Evolutionary conservation across 2,329 filamentous ascomycete genomes (phyloP).

Genomic region (Trichoderma brevicompactum): DNA sequence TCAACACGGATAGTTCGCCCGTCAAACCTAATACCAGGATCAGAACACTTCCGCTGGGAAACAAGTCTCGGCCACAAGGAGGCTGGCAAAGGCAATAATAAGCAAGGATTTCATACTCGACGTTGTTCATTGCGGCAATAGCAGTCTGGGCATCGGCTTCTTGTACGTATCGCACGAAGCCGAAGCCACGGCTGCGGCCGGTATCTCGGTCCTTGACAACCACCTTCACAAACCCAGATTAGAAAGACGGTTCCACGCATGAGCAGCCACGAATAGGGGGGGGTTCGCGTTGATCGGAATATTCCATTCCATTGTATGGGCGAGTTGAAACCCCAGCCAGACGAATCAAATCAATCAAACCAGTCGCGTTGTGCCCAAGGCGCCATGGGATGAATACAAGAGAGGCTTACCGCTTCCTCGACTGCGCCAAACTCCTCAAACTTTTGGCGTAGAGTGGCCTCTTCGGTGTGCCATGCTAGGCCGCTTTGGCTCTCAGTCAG

Average conservation of each 20-base stretch:
- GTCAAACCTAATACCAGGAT: slow-evolving; percentile 71
- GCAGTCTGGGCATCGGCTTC: slow-evolving; percentile 77
- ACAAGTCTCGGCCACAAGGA: slow-evolving; percentile 1
- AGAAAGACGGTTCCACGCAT: slow-evolving; percentile 32
- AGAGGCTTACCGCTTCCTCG: slow-evolving; percentile 85
- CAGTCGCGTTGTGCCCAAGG: slow-evolving; percentile 5
- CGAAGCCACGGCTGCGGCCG: slow-evolving; percentile 94
- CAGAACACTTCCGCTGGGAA: slow-evolving; percentile 18
- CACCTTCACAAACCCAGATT: slow-evolving; percentile 61
- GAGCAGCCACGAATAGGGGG: slow-evolving; percentile 15
- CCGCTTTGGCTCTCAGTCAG: slow-evolving; percentile 61
- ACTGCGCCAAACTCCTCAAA: slow-evolving; percentile 91
- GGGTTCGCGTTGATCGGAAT: slow-evolving; percentile 7
- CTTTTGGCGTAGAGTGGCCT: slow-evolving; percentile 81
- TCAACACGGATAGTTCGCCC: slow-evolving; percentile 94
- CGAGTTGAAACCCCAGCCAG: not conserved
- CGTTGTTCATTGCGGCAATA: slow-evolving; percentile 80
- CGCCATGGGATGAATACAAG: slow-evolving; percentile 1
- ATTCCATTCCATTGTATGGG: slow-evolving; percentile 6
- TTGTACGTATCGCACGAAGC: slow-evolving; percentile 86
- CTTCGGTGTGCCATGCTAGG: slow-evolving; percentile 98
- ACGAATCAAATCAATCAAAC: slow-evolving; percentile 19
- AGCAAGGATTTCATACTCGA: slow-evolving; percentile 68
- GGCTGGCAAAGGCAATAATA: slow-evolving; percentile 17
- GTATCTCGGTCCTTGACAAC: slow-evolving; percentile 98